Conservation (phyloP, 306 rosid genomes). For the Fragaria ananassa region DNA sequence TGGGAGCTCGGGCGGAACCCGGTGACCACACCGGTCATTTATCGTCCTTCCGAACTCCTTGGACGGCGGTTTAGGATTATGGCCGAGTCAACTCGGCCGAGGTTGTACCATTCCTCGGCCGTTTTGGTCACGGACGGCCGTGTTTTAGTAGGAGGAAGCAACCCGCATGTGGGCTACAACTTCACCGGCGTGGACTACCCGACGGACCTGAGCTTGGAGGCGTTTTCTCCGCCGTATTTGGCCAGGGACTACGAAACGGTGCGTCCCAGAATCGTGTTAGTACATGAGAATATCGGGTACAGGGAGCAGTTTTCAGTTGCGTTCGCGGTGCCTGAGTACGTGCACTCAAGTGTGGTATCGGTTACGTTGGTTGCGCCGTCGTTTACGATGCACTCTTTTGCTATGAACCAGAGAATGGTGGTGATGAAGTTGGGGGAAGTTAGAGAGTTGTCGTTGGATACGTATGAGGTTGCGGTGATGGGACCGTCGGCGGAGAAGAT, state of each 20-base stretch:
- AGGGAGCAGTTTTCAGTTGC: conserved; percentile 24
- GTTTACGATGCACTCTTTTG: conserved; percentile 62
- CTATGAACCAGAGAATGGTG: conserved; percentile 78
- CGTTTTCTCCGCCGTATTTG: conserved; percentile 69
- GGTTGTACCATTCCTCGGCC: conserved; percentile 69
- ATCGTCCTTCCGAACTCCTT: conserved; percentile 13
- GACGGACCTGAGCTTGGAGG: conserved; percentile 71
- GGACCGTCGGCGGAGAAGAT: conserved; percentile 54
- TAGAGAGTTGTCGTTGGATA: background rate
- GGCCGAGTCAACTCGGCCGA: conserved; percentile 41
- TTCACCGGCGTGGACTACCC: conserved; percentile 60
- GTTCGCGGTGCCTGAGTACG: conserved; percentile 30
- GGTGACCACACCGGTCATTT: conserved; percentile 45
- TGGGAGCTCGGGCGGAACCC: conserved; percentile 60
- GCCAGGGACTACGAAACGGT: conserved; percentile 15
- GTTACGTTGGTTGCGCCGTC: conserved; percentile 63
- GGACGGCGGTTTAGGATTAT: conserved; percentile 30
- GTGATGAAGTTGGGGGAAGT: conserved; percentile 39
- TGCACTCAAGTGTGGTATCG: conserved; percentile 32
- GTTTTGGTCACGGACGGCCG: conserved; percentile 53
- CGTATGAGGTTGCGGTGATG: conserved; percentile 36
- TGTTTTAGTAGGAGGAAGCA: conserved; percentile 71
- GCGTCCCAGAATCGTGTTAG: conserved; percentile 39
- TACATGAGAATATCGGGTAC: conserved; percentile 30
- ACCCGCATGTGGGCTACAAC: conserved; percentile 56